Base-by-base conservation (phyloP, 2,329 filamentous ascomycete species). In the Colletotrichum australisinense region DNA sequence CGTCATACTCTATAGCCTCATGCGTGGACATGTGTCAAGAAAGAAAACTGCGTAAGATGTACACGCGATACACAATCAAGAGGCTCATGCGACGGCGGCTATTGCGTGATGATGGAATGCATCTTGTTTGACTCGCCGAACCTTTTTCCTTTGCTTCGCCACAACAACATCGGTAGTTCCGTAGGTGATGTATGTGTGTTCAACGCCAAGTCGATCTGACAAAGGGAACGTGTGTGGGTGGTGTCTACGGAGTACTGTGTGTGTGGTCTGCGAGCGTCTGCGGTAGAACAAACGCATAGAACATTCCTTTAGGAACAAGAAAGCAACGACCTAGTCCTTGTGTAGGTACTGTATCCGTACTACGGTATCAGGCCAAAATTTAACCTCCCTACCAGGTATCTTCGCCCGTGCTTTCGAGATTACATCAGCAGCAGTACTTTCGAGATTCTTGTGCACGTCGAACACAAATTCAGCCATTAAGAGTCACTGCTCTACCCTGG, bases 261-360 rank as follows among this genome's bases (percentile, higher is more conserved):
- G 24, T 26, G 24, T 49, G 42, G 42, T 49, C 19, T 49, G 42
- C 42, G 55, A 63, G 53, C 52, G 19, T 28, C 22, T 53, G 30
- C 16, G 28, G 24, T 55, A 38, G n/a, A 56, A 46, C 9, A 67
- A 30, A 46, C 24, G 63, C 68, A 67, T 67, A 64, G 49, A 67
- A 72, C 26, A 24, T 62, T 59, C 64, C 35, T 42, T 67, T 42
- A 57, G 35, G 63, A 63, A 46, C 22, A 42, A 30, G n/a, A 22
- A 5, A 24, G 19, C 19, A 22, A 19, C 30, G 28, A 32, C n/a
- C 35, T 19, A 19, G 35, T 46, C 16, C 12, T 19, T n/a, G 57
- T 19, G 42, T 16, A 38, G 30, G 42, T 16, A 38, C 53, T 9
- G 28, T 5, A 42, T 42, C 38, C 38, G 42, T 49, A n/a, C n/a